These are phyloP conservation scores for Golubevia pallescens DNA, from an alignment of 1,284 basidiomycete genomes.

Conservation along the genomic window DNA sequence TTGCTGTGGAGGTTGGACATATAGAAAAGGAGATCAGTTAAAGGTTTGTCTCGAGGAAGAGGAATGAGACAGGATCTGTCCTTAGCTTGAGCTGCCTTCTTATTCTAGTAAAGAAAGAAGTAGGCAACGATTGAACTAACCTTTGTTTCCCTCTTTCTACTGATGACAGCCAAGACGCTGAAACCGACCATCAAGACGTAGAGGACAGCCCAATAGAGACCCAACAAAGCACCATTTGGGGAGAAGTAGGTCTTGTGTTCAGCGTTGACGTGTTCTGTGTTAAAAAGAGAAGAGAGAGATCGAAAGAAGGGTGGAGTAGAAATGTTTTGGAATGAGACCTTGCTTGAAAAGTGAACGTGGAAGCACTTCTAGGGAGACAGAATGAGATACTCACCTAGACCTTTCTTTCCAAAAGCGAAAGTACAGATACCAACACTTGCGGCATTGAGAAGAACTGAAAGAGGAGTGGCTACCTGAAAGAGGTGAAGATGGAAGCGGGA, in stretches of 20 bases:
- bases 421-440: too few relatives aligned
- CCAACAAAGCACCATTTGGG: conserved; percentile 28
- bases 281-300: not conserved
- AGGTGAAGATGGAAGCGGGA: too few relatives aligned
- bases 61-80: not conserved
- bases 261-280: not conserved
- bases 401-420: too few relatives aligned
- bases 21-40: not conserved
- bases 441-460: too few relatives aligned
- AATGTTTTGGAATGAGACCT: too few relatives aligned
- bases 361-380: not conserved
- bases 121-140: conserved; percentile 7
- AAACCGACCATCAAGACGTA: conserved; percentile 47
- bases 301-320: not conserved
- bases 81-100: not conserved
- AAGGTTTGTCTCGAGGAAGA: not conserved
- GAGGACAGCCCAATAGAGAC: conserved; percentile 50
- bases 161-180: conserved; percentile 32
- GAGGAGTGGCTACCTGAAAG: too few relatives aligned
- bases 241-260: conserved; percentile 41
- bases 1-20: not conserved
- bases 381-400: too few relatives aligned
- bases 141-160: conserved; percentile 39
- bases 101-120: not conserved
- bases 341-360: too few relatives aligned